phyloP scores from a whole-genome alignment of 2,329 filamentous ascomycete genomes.

The Colletotrichum abscissum region DNA sequence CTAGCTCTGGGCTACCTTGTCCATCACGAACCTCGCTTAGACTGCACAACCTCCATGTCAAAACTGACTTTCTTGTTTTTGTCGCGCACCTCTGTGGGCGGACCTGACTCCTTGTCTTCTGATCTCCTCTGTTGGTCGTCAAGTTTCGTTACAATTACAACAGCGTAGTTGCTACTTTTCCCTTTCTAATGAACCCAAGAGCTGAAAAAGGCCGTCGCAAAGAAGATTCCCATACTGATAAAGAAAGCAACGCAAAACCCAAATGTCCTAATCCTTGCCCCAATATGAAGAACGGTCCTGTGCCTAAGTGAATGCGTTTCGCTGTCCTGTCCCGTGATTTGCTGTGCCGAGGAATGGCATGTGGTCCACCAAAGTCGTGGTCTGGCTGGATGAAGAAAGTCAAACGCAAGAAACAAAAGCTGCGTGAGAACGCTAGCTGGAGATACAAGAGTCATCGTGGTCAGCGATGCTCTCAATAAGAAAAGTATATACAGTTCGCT shows the following conservation, averaged over 20 bases:
- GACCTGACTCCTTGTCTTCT: not conserved
- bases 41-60: not conserved
- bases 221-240: not conserved
- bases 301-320: conserved; percentile 24
- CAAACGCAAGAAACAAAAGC: conserved; percentile 18
- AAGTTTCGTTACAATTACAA: conserved; percentile 37
- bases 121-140: conserved; percentile 18
- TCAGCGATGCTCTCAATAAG: conserved; percentile 7
- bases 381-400: not conserved
- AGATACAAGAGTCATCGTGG: not conserved
- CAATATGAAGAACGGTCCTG: conserved; percentile 10
- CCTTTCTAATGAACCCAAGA: conserved; percentile 31
- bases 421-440: conserved; percentile 19
- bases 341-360: conserved; percentile 12
- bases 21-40: not conserved
- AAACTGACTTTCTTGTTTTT: not conserved
- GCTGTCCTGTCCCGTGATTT: conserved; percentile 8
- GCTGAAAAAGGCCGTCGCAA: not conserved
- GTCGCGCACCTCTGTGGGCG: conserved; percentile 5
- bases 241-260: not conserved
- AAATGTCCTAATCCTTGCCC: conserved; percentile 2
- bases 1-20: not conserved
- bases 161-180: conserved; percentile 36
- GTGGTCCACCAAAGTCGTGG: conserved; percentile 16
- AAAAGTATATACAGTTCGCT: conserved; percentile 33